Base-by-base conservation (phyloP, 768 basidiomycete species). In the Suillus subalutaceus region DNA sequence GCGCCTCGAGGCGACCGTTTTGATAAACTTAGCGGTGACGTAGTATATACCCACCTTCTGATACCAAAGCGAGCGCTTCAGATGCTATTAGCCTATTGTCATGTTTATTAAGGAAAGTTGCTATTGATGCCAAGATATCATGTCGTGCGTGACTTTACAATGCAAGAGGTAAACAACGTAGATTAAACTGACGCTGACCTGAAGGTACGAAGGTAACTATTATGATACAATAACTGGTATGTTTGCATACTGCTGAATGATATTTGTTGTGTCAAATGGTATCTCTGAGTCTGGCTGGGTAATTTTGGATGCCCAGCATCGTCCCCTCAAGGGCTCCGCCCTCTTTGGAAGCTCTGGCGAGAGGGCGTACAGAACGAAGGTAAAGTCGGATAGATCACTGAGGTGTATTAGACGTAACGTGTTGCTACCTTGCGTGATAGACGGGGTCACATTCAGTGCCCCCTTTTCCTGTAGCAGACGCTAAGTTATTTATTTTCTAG, bases 341-440 rank as follows among this genome's bases (percentile, higher is more conserved):
- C 12, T 56, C 71, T 48, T 71, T 0, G 65, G 72, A 15, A 62
- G 70, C 44, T 67, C 26, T 70, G 69, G 68, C n/a, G 65, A 70
- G 52, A 72, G 77, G 6, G 83, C 83, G 63, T 76, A 77, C 65
- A 87, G 79, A 26, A 83, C 72, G 68, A 87, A 87, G 2, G 80
- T 74, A 65, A 74, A 80, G 37, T 81, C 73, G 20, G 79, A 74
- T 69, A 85, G 74, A 60, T 75, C 72, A 7, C 78, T 78, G 18
- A 88, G 73, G 41, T 87, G 86, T 52, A 87, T 82, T 63, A 87
- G 79, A 44, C 82, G 79, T 63, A 88, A 72, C 6, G 77, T 72
- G 72, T 88, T 88, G 46, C 67, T 72, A 10, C 86, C 87, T 50
- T 79, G 75, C 40, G 68, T 74, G 1, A 87, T 69, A 66, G 72